A percentile compares a stretch with the other conserved stretches of the same genome.
Evolutionary conservation across 331 rosid species (phyloP).

Genomic region (Dryas integrifolia): DNA sequence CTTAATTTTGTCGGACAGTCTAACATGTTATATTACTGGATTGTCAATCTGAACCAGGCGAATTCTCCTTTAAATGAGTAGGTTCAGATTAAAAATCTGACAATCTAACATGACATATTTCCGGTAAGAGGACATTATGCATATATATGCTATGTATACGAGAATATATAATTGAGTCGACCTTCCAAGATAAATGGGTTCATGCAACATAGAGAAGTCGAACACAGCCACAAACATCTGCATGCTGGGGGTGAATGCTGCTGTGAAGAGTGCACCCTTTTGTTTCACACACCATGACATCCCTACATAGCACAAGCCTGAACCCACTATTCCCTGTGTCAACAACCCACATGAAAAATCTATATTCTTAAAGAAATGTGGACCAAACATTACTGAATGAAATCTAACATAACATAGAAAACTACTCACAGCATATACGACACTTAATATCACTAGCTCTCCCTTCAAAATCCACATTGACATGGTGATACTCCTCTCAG

Average conservation of each 20-base stretch:
- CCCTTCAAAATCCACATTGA: conserved; percentile 64
- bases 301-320: conserved; percentile 87
- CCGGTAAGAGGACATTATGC: neutral
- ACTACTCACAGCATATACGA: conserved; percentile 65
- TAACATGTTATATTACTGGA: no score
- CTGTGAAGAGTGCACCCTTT: conserved; percentile 78
- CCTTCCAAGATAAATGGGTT: conserved; percentile 80
- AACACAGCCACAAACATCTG: conserved; percentile 68
- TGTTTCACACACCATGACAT: conserved; percentile 92
- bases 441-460: conserved; percentile 49
- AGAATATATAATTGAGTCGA: conserved; percentile 27
- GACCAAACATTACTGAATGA: no score
- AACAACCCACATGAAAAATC: neutral
- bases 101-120: neutral
- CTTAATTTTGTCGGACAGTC: no score
- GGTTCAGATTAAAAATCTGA: no score
- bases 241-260: conserved; percentile 69
- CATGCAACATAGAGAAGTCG: conserved; percentile 61
- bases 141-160: neutral
- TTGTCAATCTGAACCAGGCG: no score
- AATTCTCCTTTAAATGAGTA: no score
- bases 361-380: no score
- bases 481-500: conserved; percentile 36
- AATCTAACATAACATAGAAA: neutral
- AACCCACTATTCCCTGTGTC: conserved; percentile 72